Base-by-base conservation (phyloP, 2,329 filamentous ascomycete genomes). In the Taxawa tesnikishii region DNA sequence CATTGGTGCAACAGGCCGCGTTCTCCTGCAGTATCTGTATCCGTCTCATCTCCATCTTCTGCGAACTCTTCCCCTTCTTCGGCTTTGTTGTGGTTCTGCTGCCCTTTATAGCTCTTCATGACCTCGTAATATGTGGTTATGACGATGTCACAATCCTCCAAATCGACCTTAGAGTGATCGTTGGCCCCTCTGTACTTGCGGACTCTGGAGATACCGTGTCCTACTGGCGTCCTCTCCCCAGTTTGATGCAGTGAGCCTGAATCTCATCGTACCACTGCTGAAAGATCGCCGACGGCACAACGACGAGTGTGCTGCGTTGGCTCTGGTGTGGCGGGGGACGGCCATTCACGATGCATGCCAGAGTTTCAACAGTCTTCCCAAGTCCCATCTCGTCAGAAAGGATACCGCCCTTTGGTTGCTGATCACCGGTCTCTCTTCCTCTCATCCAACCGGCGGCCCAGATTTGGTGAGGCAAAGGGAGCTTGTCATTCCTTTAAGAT, bases 381-480 rank as follows among this genome's bases (percentile, higher is more conserved):
- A 60, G 41, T 4, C 58, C 58, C 58, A 61, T 61, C 28, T 56
- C 49, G 36, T 62, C 58, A 0, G 57, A 56, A 27, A 62, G 44
- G 19, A 63, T 47, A 6, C 59, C 59, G 3, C 62, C 62, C 9
- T 29, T 44, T 1, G 61, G 68, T 18, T 47, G 34, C 0, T 50
- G 23, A 0, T 14, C 7, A 1, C 39, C 51, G 4, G 58, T 51
- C 43, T 77, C 73, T 3, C 65, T 57, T 3, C 50, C 43, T 0
- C 67, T 43, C 71, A 77, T 75, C 54, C 69, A 77, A 0, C 59
- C 55, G 0, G 55, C 57, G 0, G 63, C 68, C 0, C 67, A 51
- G 0, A 75, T 40, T 32, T 78, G 73, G 28, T 72, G 63, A 7
- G 48, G 43, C n/a, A n/a, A n/a, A n/a, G n/a, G n/a, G n/a, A n/a